Evolutionary conservation across 2,329 filamentous ascomycete genomes (phyloP).

Genomic region (Talaromyces sp.): DNA sequence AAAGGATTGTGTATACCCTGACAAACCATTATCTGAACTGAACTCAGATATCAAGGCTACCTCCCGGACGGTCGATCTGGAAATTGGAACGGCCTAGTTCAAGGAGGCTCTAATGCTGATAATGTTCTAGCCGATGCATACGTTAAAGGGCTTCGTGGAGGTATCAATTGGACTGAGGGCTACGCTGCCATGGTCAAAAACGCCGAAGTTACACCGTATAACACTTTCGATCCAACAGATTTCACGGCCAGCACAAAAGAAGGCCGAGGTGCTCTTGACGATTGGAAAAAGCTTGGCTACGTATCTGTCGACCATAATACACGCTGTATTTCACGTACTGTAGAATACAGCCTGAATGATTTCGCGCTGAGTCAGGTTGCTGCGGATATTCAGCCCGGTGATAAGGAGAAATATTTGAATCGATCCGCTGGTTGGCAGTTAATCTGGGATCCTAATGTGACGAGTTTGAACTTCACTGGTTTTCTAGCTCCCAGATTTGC

Average conservation of each 20-base stretch:
- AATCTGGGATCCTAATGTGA: slow-evolving; percentile 59
- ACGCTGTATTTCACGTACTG: slow-evolving; percentile 59
- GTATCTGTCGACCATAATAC: slow-evolving; percentile 55
- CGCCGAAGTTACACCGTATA: slow-evolving; percentile 59
- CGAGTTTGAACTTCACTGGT: slow-evolving; percentile 53
- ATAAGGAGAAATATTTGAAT: slow-evolving; percentile 52
- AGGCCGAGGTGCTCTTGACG: slow-evolving; percentile 62
- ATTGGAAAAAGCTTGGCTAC: slow-evolving; percentile 62
- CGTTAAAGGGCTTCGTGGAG: slow-evolving; percentile 57
- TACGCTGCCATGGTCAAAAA: slow-evolving; percentile 69
- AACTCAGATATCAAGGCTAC: slow-evolving; percentile 45
- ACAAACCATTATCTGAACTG: not conserved
- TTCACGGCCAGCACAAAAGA: slow-evolving; percentile 60
- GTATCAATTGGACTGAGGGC: slow-evolving; percentile 63
- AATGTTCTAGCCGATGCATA: slow-evolving; percentile 63
- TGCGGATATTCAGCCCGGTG: slow-evolving; percentile 44
- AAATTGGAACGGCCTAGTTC: slow-evolving; percentile 66
- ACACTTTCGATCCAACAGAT: slow-evolving; percentile 53
- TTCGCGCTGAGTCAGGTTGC: slow-evolving; percentile 58
- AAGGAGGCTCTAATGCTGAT: slow-evolving; percentile 71
- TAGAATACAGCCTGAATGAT: slow-evolving; percentile 63
- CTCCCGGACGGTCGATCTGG: slow-evolving; percentile 63
- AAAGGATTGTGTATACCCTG: not conserved
- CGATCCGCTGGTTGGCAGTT: slow-evolving; percentile 67
- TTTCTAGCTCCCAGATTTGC: slow-evolving; percentile 53